Percentiles rank a stretch among this genome's conserved stretches.
These are phyloP conservation scores for Syzygium aromaticum DNA, from an alignment of 345 rosid species.

Conservation along the genomic window DNA sequence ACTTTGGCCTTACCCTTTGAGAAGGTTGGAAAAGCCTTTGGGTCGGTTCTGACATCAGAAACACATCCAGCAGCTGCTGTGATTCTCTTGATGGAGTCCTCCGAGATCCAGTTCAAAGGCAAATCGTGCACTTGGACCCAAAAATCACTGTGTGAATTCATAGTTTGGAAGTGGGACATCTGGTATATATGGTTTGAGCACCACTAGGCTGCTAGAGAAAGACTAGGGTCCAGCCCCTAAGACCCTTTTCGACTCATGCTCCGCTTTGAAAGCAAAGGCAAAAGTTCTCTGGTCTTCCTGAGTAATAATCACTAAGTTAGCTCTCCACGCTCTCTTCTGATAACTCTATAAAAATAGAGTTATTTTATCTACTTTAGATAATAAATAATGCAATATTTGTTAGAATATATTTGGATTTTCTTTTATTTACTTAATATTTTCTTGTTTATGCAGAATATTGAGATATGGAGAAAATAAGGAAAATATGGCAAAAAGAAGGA, in stretches of 20 bases:
- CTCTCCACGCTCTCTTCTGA: background rate
- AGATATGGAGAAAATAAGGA: too few species aligned
- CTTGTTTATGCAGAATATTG: too few species aligned
- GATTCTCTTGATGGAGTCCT: background rate
- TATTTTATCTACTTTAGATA: too few species aligned
- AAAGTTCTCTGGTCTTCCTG: background rate
- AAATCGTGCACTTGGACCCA: background rate
- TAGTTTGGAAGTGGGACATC: background rate
- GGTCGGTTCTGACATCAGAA: background rate
- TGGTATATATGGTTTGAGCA: fast-evolving
- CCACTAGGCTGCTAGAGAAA: background rate
- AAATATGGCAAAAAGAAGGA: too few species aligned
- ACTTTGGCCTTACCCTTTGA: background rate
- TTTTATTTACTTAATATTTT: too few species aligned
- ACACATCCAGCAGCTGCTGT: fast-evolving
- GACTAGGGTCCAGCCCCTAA: background rate
- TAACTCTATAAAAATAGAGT: too few species aligned
- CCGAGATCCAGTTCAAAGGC: background rate
- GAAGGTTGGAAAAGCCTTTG: background rate
- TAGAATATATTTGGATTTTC: too few species aligned
- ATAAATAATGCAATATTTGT: too few species aligned
- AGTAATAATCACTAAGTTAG: too few species aligned
- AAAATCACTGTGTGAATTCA: background rate
- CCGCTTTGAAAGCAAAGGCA: background rate
- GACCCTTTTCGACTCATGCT: background rate